Evolutionary conservation across 805 yeast genomes (phyloP).

Genomic region (Wickerhamia fluorescens): DNA sequence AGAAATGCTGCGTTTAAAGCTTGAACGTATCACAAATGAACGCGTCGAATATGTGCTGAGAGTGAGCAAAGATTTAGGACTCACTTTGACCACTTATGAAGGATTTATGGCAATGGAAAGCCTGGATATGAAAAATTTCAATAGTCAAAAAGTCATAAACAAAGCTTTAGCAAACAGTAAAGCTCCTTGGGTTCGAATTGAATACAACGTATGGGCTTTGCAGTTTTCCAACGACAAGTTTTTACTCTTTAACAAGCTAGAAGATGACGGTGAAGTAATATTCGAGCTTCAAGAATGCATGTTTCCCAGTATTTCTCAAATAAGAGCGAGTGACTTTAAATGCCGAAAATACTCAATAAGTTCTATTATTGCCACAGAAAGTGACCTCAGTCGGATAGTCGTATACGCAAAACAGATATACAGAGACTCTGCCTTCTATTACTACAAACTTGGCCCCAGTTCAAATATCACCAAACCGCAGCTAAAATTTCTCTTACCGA

Average conservation of each 20-base stretch:
- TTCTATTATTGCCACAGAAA: constrained; percentile 4
- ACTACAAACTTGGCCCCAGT: not conserved
- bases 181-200: constrained; percentile 24
- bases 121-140: constrained; percentile 6
- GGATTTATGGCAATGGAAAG: constrained; percentile 9
- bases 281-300: constrained; percentile 6
- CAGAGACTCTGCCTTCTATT: not conserved
- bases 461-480: constrained; percentile 11
- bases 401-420: constrained; percentile 12
- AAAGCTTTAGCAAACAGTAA: constrained; percentile 6
- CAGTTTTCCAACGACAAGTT: not conserved
- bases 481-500: constrained; percentile 4
- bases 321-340: constrained; percentile 14
- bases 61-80: constrained; percentile 2
- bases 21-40: constrained; percentile 1
- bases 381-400: constrained; percentile 12
- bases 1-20: not conserved
- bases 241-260: constrained; percentile 10
- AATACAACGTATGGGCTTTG: constrained; percentile 27
- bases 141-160: constrained; percentile 8
- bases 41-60: constrained; percentile 1
- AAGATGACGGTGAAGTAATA: too few relatives aligned
- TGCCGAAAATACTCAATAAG: constrained; percentile 8
- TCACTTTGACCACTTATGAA: constrained; percentile 4
- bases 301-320: constrained; percentile 10